phyloP scores from a whole-genome alignment of 352 stramenopile genomes.

The Phytophthora pini region DNA sequence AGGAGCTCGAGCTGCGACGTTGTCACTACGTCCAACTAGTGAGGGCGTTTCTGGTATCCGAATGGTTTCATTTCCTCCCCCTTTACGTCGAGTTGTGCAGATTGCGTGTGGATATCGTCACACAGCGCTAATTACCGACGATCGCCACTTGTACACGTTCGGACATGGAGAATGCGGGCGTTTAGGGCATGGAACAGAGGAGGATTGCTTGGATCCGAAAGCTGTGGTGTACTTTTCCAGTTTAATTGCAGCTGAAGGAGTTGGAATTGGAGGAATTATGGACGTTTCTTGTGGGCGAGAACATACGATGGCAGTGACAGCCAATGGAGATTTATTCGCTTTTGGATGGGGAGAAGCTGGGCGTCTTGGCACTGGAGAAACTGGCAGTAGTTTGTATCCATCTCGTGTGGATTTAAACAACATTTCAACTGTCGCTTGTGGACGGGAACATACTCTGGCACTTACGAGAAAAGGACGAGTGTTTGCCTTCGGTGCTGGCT shows the following conservation, averaged over 20 bases:
- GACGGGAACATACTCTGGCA: slow-evolving; percentile 82
- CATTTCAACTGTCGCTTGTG: slow-evolving; percentile 69
- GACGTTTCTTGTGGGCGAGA: slow-evolving; percentile 83
- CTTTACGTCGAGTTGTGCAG: slow-evolving; percentile 63
- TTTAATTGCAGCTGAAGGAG: slow-evolving; percentile 46
- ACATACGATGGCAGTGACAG: slow-evolving; percentile 83
- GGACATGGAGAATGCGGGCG: slow-evolving; percentile 84
- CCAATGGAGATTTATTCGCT: slow-evolving; percentile 72
- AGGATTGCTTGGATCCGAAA: slow-evolving; percentile 47
- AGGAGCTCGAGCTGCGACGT: background rate
- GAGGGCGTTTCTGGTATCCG: slow-evolving; percentile 30
- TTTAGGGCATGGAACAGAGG: slow-evolving; percentile 73
- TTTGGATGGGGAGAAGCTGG: slow-evolving; percentile 90
- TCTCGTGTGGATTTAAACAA: slow-evolving; percentile 63
- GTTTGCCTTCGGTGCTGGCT: slow-evolving; percentile 80
- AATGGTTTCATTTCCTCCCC: slow-evolving; percentile 53
- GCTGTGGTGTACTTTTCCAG: slow-evolving; percentile 65
- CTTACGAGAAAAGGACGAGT: slow-evolving; percentile 61
- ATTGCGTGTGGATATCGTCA: slow-evolving; percentile 84
- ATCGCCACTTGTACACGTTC: slow-evolving; percentile 77
- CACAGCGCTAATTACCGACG: slow-evolving; percentile 73
- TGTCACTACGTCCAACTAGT: slow-evolving; percentile 16
- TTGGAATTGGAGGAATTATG: slow-evolving; percentile 42
- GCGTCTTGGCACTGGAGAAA: slow-evolving; percentile 81
- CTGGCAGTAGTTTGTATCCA: slow-evolving; percentile 65